Conservation (phyloP, 768 basidiomycete species). For the Pleurotus citrinopileatus region DNA sequence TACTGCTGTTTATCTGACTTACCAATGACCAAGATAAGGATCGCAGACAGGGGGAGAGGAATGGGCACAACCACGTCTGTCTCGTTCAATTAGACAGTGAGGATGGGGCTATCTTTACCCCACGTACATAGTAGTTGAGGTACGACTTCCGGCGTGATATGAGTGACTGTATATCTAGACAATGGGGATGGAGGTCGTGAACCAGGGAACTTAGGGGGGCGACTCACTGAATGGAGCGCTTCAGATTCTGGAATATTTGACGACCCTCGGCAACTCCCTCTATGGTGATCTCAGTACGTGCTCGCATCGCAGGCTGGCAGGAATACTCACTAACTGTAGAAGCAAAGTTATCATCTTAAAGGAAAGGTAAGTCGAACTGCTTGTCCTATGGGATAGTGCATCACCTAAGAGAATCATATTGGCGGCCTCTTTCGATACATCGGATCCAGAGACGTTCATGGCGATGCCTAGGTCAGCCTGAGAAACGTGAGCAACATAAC, state of each 20-base stretch:
- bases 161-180: conserved; percentile 56
- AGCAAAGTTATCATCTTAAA: conserved; percentile 75
- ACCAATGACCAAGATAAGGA: conserved; percentile 72
- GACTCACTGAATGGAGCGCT: conserved; percentile 64
- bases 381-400: background rate
- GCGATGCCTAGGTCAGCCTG: conserved; percentile 70
- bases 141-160: conserved; percentile 68
- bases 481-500: background rate
- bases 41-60: conserved; percentile 63
- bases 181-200: background rate
- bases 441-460: conserved; percentile 74
- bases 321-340: conserved; percentile 60
- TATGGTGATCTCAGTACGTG: conserved; percentile 17
- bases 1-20: conserved; percentile 11
- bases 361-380: background rate
- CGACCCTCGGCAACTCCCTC: conserved; percentile 70
- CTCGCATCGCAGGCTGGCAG: background rate
- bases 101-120: background rate
- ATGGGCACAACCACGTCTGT: conserved; percentile 67
- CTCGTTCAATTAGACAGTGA: conserved; percentile 6
- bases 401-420: conserved; percentile 70
- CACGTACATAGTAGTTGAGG: conserved; percentile 65
- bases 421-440: conserved; percentile 72
- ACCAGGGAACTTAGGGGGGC: background rate
- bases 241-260: conserved; percentile 68